These are phyloP conservation scores for Ampelomyces quisqualis DNA, from an alignment of 2,329 filamentous ascomycete species.

Conservation along the genomic window DNA sequence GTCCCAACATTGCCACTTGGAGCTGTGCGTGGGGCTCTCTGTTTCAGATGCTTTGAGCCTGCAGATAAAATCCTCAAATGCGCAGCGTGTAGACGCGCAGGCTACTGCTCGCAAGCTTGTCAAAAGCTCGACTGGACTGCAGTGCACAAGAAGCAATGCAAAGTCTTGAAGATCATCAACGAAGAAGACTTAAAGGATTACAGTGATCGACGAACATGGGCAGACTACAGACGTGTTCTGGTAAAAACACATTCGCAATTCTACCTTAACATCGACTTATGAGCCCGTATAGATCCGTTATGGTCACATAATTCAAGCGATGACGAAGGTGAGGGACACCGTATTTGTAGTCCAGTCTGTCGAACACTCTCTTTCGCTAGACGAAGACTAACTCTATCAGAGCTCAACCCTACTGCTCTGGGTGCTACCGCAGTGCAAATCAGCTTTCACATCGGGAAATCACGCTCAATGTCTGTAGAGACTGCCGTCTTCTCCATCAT, in stretches of 20 bases:
- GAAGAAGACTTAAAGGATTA: conserved; percentile 17
- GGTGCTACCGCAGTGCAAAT: conserved; percentile 15
- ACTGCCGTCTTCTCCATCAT: conserved; percentile 16
- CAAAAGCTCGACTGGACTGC: conserved; percentile 22
- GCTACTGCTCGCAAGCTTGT: conserved; percentile 22
- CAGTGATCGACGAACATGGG: conserved; percentile 12
- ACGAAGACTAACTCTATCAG: conserved; percentile 2
- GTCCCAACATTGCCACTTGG: conserved; percentile 15
- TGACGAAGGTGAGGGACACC: conserved; percentile 3
- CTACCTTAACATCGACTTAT: neutral
- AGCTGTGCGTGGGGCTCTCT: conserved; percentile 18
- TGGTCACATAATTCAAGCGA: conserved; percentile 9
- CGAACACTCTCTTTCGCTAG: no score
- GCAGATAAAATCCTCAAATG: conserved; percentile 16
- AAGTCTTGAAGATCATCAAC: conserved; percentile 17
- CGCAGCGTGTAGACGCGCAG: conserved; percentile 16
- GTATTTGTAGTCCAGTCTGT: conserved; percentile 20
- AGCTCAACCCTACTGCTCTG: conserved; percentile 19
- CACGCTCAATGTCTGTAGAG: conserved; percentile 10
- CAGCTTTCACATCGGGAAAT: conserved; percentile 15
- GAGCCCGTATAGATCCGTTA: conserved; percentile 8
- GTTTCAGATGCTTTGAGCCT: conserved; percentile 21
- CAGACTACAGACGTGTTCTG: conserved; percentile 12
- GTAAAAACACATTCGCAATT: conserved; percentile 2
- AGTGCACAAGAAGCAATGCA: conserved; percentile 22